Evolutionary conservation across 1,284 basidiomycete species (phyloP).

Genomic region (Leccinum subfulvum): DNA sequence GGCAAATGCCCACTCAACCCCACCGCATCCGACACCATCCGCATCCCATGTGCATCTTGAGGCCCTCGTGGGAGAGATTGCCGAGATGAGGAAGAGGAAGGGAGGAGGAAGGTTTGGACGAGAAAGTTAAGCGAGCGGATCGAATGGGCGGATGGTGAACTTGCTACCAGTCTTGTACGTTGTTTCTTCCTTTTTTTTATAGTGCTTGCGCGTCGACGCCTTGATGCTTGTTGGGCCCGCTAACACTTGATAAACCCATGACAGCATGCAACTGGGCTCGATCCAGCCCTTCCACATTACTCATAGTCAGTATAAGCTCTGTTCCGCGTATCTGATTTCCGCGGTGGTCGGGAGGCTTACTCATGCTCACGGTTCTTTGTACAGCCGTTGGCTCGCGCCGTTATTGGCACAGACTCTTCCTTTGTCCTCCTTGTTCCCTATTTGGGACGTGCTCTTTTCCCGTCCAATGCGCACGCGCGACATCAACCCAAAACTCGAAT

Average conservation of each 20-base stretch:
- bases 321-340: not conserved
- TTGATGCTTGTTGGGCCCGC: not conserved
- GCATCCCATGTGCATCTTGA: conserved; percentile 58
- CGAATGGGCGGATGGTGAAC: conserved; percentile 63
- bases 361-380: not conserved
- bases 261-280: conserved; percentile 60
- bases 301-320: conserved; percentile 60
- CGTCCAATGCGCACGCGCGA: conserved; percentile 53
- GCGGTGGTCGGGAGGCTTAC: not conserved
- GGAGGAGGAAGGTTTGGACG: conserved; percentile 61
- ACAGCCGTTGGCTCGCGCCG: conserved; percentile 75
- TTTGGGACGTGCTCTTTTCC: conserved; percentile 74
- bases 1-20: conserved; percentile 51
- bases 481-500: conserved; percentile 61
- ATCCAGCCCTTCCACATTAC: conserved; percentile 73
- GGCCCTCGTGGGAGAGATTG: conserved; percentile 67
- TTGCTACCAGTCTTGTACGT: conserved; percentile 60
- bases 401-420: conserved; percentile 71
- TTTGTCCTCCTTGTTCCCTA: conserved; percentile 51
- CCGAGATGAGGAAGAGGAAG: conserved; percentile 67
- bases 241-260: conserved; percentile 9
- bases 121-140: conserved; percentile 59
- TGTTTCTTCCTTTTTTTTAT: not conserved
- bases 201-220: not conserved
- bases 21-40: conserved; percentile 46